These are phyloP conservation scores for Diaporthe batatas DNA, from an alignment of 2,329 filamentous ascomycete species.

Conservation along the genomic window DNA sequence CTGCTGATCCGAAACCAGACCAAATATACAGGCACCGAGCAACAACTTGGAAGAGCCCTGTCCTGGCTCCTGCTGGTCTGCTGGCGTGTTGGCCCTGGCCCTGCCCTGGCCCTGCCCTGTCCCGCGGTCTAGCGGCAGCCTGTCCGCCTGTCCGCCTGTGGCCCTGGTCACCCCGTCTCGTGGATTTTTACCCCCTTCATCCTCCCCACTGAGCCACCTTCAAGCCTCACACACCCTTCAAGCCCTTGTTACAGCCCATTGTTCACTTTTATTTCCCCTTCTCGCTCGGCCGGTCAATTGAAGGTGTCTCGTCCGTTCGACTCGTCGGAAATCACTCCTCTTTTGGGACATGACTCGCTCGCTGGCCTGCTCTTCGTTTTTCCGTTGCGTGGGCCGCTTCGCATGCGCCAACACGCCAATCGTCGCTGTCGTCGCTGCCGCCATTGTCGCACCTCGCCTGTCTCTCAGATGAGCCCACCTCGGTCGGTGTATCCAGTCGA, in stretches of 20 bases:
- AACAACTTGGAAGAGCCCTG: slow-evolving; percentile 4
- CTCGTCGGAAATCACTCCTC: slow-evolving; percentile 30
- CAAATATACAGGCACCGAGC: neutral
- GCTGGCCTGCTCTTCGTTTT: slow-evolving; percentile 29
- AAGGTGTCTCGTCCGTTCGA: slow-evolving; percentile 15
- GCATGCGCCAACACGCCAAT: slow-evolving; percentile 20
- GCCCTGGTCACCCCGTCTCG: slow-evolving; percentile 20
- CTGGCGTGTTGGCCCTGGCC: neutral
- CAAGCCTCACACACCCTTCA: neutral
- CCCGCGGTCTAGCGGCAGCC: neutral
- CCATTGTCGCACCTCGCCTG: slow-evolving; percentile 23
- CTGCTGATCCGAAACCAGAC: slow-evolving; percentile 22
- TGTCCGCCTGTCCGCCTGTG: neutral
- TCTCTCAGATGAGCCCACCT: slow-evolving; percentile 27
- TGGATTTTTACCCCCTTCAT: slow-evolving; percentile 39
- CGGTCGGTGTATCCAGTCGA: slow-evolving; percentile 28
- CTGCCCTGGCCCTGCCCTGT: neutral
- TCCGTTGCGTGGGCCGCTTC: slow-evolving; percentile 24
- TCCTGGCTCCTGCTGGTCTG: neutral
- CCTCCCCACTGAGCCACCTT: slow-evolving; percentile 12
- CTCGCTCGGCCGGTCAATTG: slow-evolving; percentile 9
- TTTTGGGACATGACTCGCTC: slow-evolving; percentile 39
- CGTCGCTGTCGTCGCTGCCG: slow-evolving; percentile 3
- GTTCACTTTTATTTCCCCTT: slow-evolving; percentile 8
- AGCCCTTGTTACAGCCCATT: slow-evolving; percentile 9